phyloP scores from a whole-genome alignment of 345 rosid genomes.

The Boechera stricta region DNA sequence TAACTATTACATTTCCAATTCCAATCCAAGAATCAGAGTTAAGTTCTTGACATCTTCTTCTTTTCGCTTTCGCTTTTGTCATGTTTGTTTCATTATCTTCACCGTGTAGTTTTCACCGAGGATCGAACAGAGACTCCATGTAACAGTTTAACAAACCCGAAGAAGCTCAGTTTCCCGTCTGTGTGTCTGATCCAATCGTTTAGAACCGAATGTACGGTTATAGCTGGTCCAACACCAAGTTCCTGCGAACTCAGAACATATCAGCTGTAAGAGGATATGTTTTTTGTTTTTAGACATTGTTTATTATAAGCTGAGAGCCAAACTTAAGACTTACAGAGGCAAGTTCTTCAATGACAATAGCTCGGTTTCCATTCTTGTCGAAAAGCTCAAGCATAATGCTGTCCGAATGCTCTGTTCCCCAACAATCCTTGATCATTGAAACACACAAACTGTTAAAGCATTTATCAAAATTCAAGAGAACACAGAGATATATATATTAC shows the following conservation, averaged over 20 bases:
- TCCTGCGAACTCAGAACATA: conserved; percentile 58
- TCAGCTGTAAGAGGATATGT: background rate
- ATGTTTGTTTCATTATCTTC: conserved; percentile 13
- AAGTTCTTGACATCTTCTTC: conserved; percentile 11
- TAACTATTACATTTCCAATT: conserved; percentile 23
- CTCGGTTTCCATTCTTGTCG: conserved; percentile 84
- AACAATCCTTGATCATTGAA: conserved; percentile 49
- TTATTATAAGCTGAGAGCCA: background rate
- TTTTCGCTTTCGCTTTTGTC: background rate
- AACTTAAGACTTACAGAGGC: conserved; percentile 67
- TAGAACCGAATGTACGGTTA: conserved; percentile 84
- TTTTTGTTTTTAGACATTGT: background rate
- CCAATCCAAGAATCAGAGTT: conserved; percentile 29
- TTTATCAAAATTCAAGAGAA: background rate
- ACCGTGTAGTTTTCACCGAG: background rate
- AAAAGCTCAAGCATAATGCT: conserved; percentile 86
- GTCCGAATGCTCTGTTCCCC: conserved; percentile 93
- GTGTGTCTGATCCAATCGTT: conserved; percentile 86
- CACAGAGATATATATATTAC: conserved; percentile 44
- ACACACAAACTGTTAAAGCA: conserved; percentile 25
- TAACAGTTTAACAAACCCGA: conserved; percentile 81
- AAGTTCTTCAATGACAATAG: conserved; percentile 86
- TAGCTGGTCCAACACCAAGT: conserved; percentile 88
- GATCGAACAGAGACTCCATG: conserved; percentile 54
- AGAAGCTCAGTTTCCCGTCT: conserved; percentile 92